Percentiles rank a stretch among this genome's conserved stretches.
Evolutionary conservation across 352 stramenopile species (phyloP).

Genomic region (Globisporangium camurandrum): DNA sequence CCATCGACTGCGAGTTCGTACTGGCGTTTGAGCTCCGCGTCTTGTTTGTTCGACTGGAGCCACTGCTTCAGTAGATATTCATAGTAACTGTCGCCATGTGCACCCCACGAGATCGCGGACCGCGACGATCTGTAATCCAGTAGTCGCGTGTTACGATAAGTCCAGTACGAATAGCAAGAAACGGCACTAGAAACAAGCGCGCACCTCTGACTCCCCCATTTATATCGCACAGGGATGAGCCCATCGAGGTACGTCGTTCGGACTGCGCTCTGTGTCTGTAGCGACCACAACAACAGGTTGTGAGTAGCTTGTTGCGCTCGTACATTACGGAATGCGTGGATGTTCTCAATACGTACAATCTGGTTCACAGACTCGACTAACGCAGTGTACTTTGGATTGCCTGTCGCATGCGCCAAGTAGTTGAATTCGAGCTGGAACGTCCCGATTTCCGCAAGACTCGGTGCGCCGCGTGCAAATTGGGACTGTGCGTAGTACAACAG

Average conservation of each 20-base stretch:
- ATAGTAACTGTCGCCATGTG: slow-evolving; percentile 60
- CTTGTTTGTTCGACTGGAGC: slow-evolving; percentile 43
- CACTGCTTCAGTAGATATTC: slow-evolving; percentile 79
- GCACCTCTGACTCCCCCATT: no score
- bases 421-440: slow-evolving; percentile 67
- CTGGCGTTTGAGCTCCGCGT: slow-evolving; percentile 33
- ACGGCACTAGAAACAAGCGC: no score
- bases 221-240: slow-evolving; percentile 35
- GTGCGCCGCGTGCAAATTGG: slow-evolving; percentile 2
- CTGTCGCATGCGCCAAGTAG: slow-evolving; percentile 33
- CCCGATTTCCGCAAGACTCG: slow-evolving; percentile 34
- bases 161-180: no score
- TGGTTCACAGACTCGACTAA: slow-evolving; percentile 35
- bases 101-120: slow-evolving; percentile 39
- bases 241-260: slow-evolving; percentile 24
- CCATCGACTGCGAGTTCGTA: slow-evolving; percentile 48
- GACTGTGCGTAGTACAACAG: no score
- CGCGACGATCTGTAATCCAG: slow-evolving; percentile 4
- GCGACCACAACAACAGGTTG: neutral
- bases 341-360: slow-evolving; percentile 21
- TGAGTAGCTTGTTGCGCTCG: no score
- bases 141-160: no score
- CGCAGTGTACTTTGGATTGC: slow-evolving; percentile 25
- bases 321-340: no score
- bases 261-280: slow-evolving; percentile 24